Conservation (phyloP, 108 stramenopile species). For the Cyclotella kingstonii region DNA sequence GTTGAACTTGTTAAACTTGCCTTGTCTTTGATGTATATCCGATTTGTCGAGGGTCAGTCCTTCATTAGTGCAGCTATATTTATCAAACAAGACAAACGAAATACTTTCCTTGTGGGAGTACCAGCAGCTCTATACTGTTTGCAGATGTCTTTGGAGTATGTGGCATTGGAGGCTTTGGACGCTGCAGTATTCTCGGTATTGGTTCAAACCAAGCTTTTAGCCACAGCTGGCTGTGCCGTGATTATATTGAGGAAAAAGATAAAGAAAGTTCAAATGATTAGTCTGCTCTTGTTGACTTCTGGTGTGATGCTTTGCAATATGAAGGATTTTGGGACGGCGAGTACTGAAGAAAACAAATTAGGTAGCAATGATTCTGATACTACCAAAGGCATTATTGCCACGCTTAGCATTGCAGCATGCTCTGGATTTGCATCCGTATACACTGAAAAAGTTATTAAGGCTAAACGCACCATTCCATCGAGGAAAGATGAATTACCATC, state of each 20-base stretch:
- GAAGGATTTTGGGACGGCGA: constrained; percentile 18
- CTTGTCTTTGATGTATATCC: constrained; percentile 59
- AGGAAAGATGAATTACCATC: constrained; percentile 9
- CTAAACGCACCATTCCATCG: constrained; percentile 33
- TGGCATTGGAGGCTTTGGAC: constrained; percentile 91
- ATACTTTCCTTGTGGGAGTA: constrained; percentile 75
- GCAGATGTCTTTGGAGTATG: constrained; percentile 95
- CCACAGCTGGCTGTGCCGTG: constrained; percentile 91
- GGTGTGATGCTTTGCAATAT: constrained; percentile 93
- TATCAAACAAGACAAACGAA: constrained; percentile 65
- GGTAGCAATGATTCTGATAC: constrained; percentile 19
- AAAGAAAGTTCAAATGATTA: constrained; percentile 70
- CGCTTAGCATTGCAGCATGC: constrained; percentile 60
- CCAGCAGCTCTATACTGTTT: constrained; percentile 94
- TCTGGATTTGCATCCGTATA: constrained; percentile 96
- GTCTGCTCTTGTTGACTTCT: constrained; percentile 76
- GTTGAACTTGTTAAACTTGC: constrained; percentile 65
- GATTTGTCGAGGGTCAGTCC: constrained; percentile 43
- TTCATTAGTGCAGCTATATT: constrained; percentile 47
- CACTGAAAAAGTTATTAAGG: constrained; percentile 95
- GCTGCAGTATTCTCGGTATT: constrained; percentile 91
- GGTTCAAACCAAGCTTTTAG: constrained; percentile 91
- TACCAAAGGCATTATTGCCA: constrained; percentile 80
- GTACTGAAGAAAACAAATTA: background rate
- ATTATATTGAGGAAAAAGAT: constrained; percentile 78